Base-by-base conservation (phyloP, 2,329 filamentous ascomycete genomes). In the Hypoxylon sp. region DNA sequence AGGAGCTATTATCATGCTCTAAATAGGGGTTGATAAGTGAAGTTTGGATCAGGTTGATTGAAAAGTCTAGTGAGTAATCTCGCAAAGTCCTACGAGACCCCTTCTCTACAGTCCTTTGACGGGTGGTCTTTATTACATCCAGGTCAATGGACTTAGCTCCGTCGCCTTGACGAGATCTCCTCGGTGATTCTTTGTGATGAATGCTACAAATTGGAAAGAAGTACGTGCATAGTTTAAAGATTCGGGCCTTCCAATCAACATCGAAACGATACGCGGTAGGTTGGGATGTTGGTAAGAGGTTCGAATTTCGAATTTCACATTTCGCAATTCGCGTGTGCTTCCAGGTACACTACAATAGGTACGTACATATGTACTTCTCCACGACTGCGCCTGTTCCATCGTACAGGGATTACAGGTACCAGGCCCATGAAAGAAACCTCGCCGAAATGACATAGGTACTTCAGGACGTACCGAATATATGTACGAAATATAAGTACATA, bases 231-330 rank as follows among this genome's bases (percentile, higher is more conserved):
- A 28, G 17, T 43, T 36, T 49, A 21, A 57, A 56, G 43, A 65
- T 65, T 65, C 62, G 62, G 61, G 23, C 61, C 61, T 45, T 64
- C 43, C 38, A 41, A 59, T 28, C 49, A 45, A 45, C 17, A 49
- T 60, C 23, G 46, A 30, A 51, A 51, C 46, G 30, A 55, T 11
- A 41, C 19, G 51, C 14, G n/a, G 17, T 34, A 19, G 3, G 36
- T 60, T 53, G 32, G 32, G 30, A 32, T 34, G 17, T 30, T 30
- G 38, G 52, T 48, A 21, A 13, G n/a, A 51, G 13, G 19, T 60
- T 28, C 14, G 41, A 45, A 32, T 38, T 30, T 56, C 19, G 11
- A 23, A 23, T 23, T 60, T 28, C 14, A 30, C 32, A 32, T 38
- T 30, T 56, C 19, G 6, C 34, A 52, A 36, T 36, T 52, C 38